Evolutionary conservation across 768 basidiomycete species (phyloP), one percentile per base, ranked within the genome.

Genomic region (Boletellus emodensis): DNA sequence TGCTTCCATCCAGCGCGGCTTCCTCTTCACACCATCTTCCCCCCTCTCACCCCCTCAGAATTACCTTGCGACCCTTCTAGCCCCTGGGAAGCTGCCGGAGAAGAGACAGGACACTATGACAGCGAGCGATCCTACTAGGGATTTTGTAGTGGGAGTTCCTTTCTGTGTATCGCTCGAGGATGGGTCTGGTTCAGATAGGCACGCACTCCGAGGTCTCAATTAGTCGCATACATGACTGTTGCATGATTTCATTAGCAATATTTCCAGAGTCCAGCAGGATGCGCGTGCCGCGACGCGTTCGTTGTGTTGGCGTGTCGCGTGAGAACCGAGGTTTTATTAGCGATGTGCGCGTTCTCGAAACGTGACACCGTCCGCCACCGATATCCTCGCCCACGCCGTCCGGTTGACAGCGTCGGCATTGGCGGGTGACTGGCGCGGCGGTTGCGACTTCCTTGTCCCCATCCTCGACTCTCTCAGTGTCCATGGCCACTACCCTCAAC

Each of bases 1-100:
- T 40, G 71, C 74, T 14, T 68, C 83, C 3, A 87, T 87, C 48
- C 77, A 87, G 55, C 77, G 75, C 14, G 85, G 84, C 30, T 87
- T 87, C 64, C 64, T 83, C n/a, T 76, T 80, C 56, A 81, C 83
- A 4, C 84, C 83, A 14, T 73, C 71, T n/a, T 75, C 79, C 1
- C 82, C 83, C 2, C 71, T 85, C 34, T 82, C 84, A 2, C 82
- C 82, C 15, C 77, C 79, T 22, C 71, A 77, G 48, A 70, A 74
- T 28, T 79, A 82, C 52, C 53, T 67, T 40, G 48, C 40, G 41
- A 30, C 17, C 5, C 36, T 67, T 38, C 48, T 37, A 43, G 32
- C 17, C 5, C 36, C 36, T 6, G 49, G 46, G 15, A 22, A 41
- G 12, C 32, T 52, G 1, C 44, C 14, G 17, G 57, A 51, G 37